A percentile compares a stretch with the other conserved stretches of the same genome.
Conservation (phyloP, 2,329 filamentous ascomycete species). For the Fusarium staphyleae region DNA sequence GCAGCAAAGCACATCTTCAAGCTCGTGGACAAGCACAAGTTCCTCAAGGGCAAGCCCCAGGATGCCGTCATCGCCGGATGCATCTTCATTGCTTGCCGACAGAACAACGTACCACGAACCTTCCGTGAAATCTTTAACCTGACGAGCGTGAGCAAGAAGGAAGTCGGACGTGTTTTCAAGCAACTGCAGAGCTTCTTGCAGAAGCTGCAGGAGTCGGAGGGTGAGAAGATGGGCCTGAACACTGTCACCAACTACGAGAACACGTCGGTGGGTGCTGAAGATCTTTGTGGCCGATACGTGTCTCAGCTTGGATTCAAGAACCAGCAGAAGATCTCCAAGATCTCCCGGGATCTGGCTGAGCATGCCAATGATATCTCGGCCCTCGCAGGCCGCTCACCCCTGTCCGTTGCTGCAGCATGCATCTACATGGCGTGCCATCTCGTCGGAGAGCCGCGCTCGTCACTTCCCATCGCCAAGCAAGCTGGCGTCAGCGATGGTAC, state of each 20-base stretch:
- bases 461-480: slow-evolving; percentile 85
- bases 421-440: slow-evolving; percentile 96
- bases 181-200: slow-evolving; percentile 86
- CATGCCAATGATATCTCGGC: slow-evolving; percentile 79
- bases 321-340: slow-evolving; percentile 76
- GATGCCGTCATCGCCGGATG: slow-evolving; percentile 95
- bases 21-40: slow-evolving; percentile 87
- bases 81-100: slow-evolving; percentile 96
- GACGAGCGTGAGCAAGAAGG: slow-evolving; percentile 95
- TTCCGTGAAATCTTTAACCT: slow-evolving; percentile 95
- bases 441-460: slow-evolving; percentile 77
- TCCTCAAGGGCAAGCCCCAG: slow-evolving; percentile 94
- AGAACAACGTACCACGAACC: slow-evolving; percentile 84
- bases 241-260: slow-evolving; percentile 74
- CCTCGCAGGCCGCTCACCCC: slow-evolving; percentile 88
- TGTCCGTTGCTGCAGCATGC: slow-evolving; percentile 92
- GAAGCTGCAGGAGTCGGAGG: slow-evolving; percentile 68
- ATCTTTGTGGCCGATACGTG: slow-evolving; percentile 90
- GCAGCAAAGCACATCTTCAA: slow-evolving; percentile 96
- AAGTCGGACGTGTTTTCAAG: slow-evolving; percentile 97
- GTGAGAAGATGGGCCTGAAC: slow-evolving; percentile 56
- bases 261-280: slow-evolving; percentile 80
- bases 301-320: slow-evolving; percentile 78
- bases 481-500: slow-evolving; percentile 96
- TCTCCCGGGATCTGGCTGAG: slow-evolving; percentile 79